Evolutionary conservation across 2,329 filamentous ascomycete species (phyloP), one percentile per base, ranked within the genome.

Genomic region (Alternaria rosae): DNA sequence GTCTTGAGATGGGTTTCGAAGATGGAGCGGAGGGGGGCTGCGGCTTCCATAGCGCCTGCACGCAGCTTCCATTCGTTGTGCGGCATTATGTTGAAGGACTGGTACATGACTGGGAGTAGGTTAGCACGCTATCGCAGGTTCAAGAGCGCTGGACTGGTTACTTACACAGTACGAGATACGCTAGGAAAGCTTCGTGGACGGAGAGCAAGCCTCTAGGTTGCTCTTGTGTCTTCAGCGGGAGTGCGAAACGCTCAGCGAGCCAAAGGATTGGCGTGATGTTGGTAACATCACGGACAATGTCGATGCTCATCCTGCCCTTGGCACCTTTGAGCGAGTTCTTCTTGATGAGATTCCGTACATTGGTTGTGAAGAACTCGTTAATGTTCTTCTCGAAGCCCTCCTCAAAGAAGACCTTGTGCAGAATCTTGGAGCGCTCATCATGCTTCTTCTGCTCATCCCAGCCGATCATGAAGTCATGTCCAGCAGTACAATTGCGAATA

Each of bases 1-100:
- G 84, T 58, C 92, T 81, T 6, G 87, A 85, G 78, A 88, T 94
- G 7, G 85, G 88, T 78, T 89, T 91, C 67, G 85, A 86, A 0
- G 87, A 70, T 94, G 89, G 8, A 88, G 76, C 74, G 91, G 86
- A 72, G 88, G 85, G 82, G 91, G 91, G 64, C 92, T 84, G 73
- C 85, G 83, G 15, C 74, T 65, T 82, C 79, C 59, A 76, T 75
- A 5, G 82, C 79, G 21, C 77, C 80, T 54, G 83, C 83, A 17
- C 83, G 77, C 9, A 86, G 71, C 57, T 80, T 82, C 82, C 82
- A 85, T 62, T 84, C 83, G 35, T 82, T 81, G 17, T 56, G 70
- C 1, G 84, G 84, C 42, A 84, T 74, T 65, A 86, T 81, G 71
- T 86, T 86, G 81, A 86, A 85, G 76, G 78, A 81, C 62, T 86